These are phyloP conservation scores for Microbotryum silenes-acaulis DNA, from an alignment of 1,284 basidiomycete genomes.

Conservation along the genomic window DNA sequence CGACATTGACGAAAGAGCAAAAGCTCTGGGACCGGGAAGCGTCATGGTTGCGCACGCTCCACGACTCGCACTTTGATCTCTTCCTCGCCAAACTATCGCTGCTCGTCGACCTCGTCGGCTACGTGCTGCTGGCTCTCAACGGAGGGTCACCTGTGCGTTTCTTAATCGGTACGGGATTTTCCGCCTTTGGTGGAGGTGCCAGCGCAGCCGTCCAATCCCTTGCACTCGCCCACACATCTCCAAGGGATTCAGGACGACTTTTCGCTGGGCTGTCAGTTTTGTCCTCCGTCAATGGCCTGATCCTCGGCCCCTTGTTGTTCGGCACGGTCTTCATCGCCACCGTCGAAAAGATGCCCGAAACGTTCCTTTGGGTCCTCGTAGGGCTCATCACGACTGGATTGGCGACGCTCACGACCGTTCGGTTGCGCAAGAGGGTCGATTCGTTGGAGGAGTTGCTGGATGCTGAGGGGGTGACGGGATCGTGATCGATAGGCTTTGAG, in stretches of 20 bases:
- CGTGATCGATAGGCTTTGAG: too few relatives aligned
- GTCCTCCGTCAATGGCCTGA: slow-evolving; percentile 50
- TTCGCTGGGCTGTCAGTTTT: slow-evolving; percentile 66
- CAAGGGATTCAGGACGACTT: slow-evolving; percentile 47
- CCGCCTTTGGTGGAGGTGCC: slow-evolving; percentile 54
- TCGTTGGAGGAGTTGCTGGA: too few relatives aligned
- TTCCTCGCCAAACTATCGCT: slow-evolving; percentile 22
- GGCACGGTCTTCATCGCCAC: slow-evolving; percentile 55
- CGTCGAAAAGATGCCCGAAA: slow-evolving; percentile 52
- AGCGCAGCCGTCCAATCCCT: slow-evolving; percentile 58
- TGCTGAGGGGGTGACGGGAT: too few relatives aligned
- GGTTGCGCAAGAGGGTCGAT: slow-evolving; percentile 9
- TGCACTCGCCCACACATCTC: slow-evolving; percentile 54
- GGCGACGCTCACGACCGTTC: slow-evolving; percentile 1
- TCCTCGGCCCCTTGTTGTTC: slow-evolving; percentile 54
- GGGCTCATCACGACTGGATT: slow-evolving; percentile 1
- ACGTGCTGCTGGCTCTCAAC: slow-evolving; percentile 9
- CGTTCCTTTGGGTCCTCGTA: slow-evolving; percentile 43
- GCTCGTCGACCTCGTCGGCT: slow-evolving; percentile 20
- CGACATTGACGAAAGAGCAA: neutral
- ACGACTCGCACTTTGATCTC: slow-evolving; percentile 33
- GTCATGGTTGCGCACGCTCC: slow-evolving; percentile 25
- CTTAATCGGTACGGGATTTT: slow-evolving; percentile 47
- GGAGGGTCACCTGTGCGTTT: slow-evolving; percentile 40
- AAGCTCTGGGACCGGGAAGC: slow-evolving; percentile 26